These are phyloP conservation scores for Metschnikowia hibisci DNA, from an alignment of 805 yeast species.

Conservation along the genomic window DNA sequence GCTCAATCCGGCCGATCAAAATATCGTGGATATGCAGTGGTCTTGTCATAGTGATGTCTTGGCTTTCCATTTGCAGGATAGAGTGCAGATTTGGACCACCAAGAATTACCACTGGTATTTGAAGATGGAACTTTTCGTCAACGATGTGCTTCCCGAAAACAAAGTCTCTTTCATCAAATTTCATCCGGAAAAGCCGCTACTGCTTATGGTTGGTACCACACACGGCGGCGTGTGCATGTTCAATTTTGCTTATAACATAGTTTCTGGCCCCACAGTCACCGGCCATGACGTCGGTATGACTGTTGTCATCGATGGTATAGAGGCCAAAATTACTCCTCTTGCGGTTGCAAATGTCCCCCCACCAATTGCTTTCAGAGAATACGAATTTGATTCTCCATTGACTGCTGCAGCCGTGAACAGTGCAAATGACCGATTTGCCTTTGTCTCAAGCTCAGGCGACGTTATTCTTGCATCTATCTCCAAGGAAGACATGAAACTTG, in stretches of 20 bases:
- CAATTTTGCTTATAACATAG: constrained; percentile 60
- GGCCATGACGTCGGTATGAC: constrained; percentile 78
- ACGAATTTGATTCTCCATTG: constrained; percentile 50
- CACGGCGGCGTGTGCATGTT: constrained; percentile 50
- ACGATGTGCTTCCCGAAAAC: constrained; percentile 21
- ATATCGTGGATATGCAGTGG: constrained; percentile 63
- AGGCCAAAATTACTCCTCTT: constrained; percentile 74
- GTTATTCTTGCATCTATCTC: constrained; percentile 37
- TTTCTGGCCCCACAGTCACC: constrained; percentile 62
- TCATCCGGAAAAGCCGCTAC: constrained; percentile 86
- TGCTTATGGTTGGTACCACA: constrained; percentile 61
- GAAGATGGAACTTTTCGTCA: constrained; percentile 64
- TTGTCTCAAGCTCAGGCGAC: constrained; percentile 44
- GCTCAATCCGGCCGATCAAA: constrained; percentile 44
- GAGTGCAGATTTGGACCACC: constrained; percentile 84
- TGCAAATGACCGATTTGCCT: constrained; percentile 56
- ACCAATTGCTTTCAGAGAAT: constrained; percentile 73
- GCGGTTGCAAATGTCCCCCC: constrained; percentile 90
- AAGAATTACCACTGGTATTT: constrained; percentile 95
- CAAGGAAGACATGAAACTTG: constrained; percentile 45
- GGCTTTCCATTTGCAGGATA: constrained; percentile 58
- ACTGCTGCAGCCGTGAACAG: constrained; percentile 61
- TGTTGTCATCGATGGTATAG: constrained; percentile 73
- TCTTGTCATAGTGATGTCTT: constrained; percentile 74
- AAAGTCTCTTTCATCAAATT: constrained; percentile 53